Percentiles rank a stretch among this genome's conserved stretches.
Evolutionary conservation across 108 stramenopile species (phyloP).

Genomic region (Conticribra weissflogii): DNA sequence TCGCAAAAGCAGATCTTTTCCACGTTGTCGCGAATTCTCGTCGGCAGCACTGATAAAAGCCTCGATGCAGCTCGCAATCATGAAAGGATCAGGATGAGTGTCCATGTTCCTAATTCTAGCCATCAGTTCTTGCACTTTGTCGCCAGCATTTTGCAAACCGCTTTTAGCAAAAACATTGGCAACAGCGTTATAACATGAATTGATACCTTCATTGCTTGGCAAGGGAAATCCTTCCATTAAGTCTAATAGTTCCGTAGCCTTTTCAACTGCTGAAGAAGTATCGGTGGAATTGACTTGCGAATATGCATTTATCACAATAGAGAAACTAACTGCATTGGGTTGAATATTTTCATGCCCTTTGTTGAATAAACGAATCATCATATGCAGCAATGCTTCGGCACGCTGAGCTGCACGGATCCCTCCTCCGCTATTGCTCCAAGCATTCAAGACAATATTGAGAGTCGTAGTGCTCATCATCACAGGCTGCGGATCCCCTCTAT

Average conservation of each 20-base stretch:
- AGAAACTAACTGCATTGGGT: constrained; percentile 38
- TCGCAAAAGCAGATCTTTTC: constrained; percentile 18
- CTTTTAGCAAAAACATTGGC: constrained; percentile 32
- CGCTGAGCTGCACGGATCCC: constrained; percentile 38
- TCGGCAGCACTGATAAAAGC: constrained; percentile 16
- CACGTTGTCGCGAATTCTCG: constrained; percentile 12
- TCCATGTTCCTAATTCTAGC: constrained; percentile 43
- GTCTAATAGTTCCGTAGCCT: constrained; percentile 34
- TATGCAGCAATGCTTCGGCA: constrained; percentile 31
- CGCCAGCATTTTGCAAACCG: constrained; percentile 15
- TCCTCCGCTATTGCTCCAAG: constrained; percentile 44
- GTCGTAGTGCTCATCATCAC: constrained; percentile 28
- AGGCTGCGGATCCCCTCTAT: background rate
- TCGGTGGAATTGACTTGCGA: constrained; percentile 27
- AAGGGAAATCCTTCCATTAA: constrained; percentile 29
- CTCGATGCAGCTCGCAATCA: constrained; percentile 23
- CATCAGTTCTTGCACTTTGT: constrained; percentile 31
- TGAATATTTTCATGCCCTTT: constrained; percentile 34
- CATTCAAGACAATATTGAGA: constrained; percentile 52
- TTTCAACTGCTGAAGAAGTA: constrained; percentile 13
- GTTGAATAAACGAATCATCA: constrained; percentile 34
- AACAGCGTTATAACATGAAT: constrained; percentile 44
- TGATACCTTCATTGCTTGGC: constrained; percentile 20
- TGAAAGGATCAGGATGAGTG: constrained; percentile 28
- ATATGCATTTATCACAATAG: constrained; percentile 44